Percentiles rank a stretch among this genome's conserved stretches.
Evolutionary conservation across 768 basidiomycete genomes (phyloP).

Genomic region (Lactarius tabidus): DNA sequence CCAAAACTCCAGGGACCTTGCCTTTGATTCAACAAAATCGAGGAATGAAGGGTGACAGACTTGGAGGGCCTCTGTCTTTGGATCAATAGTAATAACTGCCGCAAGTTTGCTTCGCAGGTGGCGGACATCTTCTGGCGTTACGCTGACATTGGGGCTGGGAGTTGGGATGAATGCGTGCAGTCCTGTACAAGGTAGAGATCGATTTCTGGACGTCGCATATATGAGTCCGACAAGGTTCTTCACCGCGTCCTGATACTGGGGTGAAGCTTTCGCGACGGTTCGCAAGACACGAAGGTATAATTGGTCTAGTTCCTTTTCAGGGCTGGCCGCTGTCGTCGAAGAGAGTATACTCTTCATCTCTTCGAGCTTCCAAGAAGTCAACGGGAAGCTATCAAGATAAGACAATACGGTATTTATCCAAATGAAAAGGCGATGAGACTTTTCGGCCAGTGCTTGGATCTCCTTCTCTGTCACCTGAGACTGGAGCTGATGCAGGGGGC

Average conservation of each 20-base stretch:
- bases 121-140: background rate
- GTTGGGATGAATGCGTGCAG: background rate
- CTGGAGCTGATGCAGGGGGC: background rate
- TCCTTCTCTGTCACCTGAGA: background rate
- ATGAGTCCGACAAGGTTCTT: background rate
- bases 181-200: background rate
- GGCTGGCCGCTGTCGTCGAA: background rate
- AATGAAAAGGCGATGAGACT: background rate
- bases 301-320: background rate
- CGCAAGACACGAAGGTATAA: background rate
- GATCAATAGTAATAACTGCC: background rate
- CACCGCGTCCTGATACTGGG: background rate
- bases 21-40: background rate
- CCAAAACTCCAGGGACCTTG: background rate
- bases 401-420: background rate
- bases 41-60: background rate
- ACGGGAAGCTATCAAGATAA: background rate
- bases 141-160: background rate
- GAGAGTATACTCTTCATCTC: background rate
- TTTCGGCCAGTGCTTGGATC: background rate
- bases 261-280: background rate
- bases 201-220: background rate
- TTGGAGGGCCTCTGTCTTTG: background rate
- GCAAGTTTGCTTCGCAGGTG: background rate
- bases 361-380: background rate